Base-by-base conservation (phyloP, 2,329 filamentous ascomycete species). In the Trichoderma simmonsii region DNA sequence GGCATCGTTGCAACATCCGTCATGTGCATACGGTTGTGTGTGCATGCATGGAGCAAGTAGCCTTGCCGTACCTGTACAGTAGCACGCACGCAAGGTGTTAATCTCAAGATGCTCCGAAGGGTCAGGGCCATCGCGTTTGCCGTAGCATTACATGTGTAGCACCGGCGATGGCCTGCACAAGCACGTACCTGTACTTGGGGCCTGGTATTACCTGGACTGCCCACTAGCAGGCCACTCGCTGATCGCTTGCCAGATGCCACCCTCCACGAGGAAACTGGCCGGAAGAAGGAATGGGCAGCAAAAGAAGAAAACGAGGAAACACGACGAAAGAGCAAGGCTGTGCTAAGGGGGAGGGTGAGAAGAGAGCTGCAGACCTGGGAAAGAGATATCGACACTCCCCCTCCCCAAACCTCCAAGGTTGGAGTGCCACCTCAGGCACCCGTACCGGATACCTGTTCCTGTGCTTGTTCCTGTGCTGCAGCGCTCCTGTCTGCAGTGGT, bases 11-110 rank as follows among this genome's bases (percentile, higher is more conserved):
- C 34, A 56, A 18, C 21, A 6, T 48, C 34, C 28, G 65, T 48
- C 65, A 59, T 60, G 54, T 60, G 65, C 65, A 60, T 60, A 69
- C 65, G 36, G 36, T n/a, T 69, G 65, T 69, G 62, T 64, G 65
- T 51, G 65, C 56, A 51, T 69, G 36, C 21, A 61, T 6, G 24
- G 64, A 59, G 51, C 51, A 57, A 54, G 43, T 51, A 15, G 63
- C 63, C 48, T 57, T 57, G 48, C 30, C 57, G 57, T 60, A 34
- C 57, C 30, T 34, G 57, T 34, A 60, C 30, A 14, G 8, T 36
- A 11, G 51, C 64, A 36, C 32, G 48, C 54, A 34, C 64, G 18
- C 56, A 59, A 43, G 43, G 64, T 43, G n/a, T 26, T 54, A 43
- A 30, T 54, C 30, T 66, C 63, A 30, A 51, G 63, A 66, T 54